Evolutionary conservation across 495 filamentous ascomycete genomes (phyloP), one percentile per base, ranked within the genome.

Genomic region (Aspergillus cavernicola): DNA sequence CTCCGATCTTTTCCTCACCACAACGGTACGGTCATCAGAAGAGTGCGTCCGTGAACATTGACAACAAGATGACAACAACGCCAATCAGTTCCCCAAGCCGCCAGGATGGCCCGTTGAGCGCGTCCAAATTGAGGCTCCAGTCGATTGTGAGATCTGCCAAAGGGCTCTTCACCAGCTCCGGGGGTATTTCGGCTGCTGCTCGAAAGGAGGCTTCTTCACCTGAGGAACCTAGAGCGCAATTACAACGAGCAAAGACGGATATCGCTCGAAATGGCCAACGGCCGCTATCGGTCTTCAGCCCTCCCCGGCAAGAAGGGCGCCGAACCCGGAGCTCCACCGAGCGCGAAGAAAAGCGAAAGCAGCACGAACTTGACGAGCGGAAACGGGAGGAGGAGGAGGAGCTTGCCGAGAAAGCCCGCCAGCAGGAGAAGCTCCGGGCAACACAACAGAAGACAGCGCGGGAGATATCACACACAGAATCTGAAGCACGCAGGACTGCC

Each of bases 61-160:
- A 65, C 15, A 31, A 46, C 32, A 74, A 72, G 10, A 62, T 68
- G 26, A 77, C 84, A 22, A 84, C 83, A 6, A 89, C 86, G 9
- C 86, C 89, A 4, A 73, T 76, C 19, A 87, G 86, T 38, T 89
- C 89, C 11, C 89, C 89, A 16, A 81, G 81, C 50, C 80, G 78
- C 51, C 80, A 85, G 59, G 89, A 92, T 53, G 91, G 86, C 39
- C 88, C 90, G 6, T 66, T 95, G 23, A 95, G 89, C 64, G 87
- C 90, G 41, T 90, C 91, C 15, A 96, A 95, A 71, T 86, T 83
- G 57, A 90, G 88, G 64, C 71, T 96, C 29, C 90, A 90, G 35
- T 93, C 90, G 8, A 89, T 95, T 47, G 75, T 96, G 56, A 89
- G 89, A 65, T 87, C 86, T 31, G 90, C 90, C 12, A 90, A 87